Evolutionary conservation across 805 yeast species (phyloP), one percentile per base, ranked within the genome.

Genomic region (Spathaspora gorwiae): DNA sequence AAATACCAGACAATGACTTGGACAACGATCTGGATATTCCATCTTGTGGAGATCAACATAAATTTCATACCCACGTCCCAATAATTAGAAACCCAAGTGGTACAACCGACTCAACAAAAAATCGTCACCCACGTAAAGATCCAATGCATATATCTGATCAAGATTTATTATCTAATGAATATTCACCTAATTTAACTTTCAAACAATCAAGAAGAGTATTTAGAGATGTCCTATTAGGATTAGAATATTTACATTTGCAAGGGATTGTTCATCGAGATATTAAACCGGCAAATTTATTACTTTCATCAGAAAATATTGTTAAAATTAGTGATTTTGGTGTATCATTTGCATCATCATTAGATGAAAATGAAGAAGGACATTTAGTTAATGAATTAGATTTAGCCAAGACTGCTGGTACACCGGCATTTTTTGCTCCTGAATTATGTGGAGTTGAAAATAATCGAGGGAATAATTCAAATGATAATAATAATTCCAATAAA

Each of bases 261-360:
- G 96, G 95, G 2, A 87, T 90, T 38, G 86, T 92, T 13, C 99
- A 92, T 66, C 78, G 99, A 51, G 99, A 92, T 64, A 90, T 92
- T 47, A 92, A 92, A 61, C 98, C 99, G 1, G 96, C 98, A 2
- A 92, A 92, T 60, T 64, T 92, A 47, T 73, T 92, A 46, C 81
- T 90, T 2, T 74, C 86, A 27, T 66, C 76, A 12, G 83, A 86
- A 52, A 80, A 83, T 44, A 72, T 76, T 7, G 96, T 90, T 26
- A 94, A 94, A 65, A 94, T 92, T 35, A 83, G 95, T n/a, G 99
- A 92, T 68, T 94, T 92, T 66, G 98, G 99, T 24, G 95, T 94
- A 11, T 88, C 97, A 1, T 86, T 87, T 64, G 89, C 92, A 1
- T 62, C 72, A 3, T 65, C 72, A 0, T 57, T 70, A 38, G 59